These are phyloP conservation scores for Sphagnurus paluster DNA, from an alignment of 1,284 basidiomycete species.

Conservation along the genomic window DNA sequence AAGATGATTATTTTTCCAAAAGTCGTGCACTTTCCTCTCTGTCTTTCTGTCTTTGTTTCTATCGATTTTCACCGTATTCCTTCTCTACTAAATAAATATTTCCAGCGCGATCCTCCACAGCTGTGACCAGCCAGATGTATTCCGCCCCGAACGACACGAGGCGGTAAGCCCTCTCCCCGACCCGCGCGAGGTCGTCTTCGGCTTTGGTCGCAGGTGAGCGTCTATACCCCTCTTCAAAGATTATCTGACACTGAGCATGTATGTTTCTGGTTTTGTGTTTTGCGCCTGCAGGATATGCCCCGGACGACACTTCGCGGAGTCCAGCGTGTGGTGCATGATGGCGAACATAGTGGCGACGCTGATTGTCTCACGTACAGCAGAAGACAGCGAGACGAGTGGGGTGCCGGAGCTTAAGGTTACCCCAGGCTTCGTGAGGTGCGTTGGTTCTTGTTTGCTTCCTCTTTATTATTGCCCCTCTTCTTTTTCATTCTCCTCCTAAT, in stretches of 20 bases:
- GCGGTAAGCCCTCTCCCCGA: constrained; percentile 35
- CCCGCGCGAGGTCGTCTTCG: constrained; percentile 41
- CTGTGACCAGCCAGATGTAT: constrained; percentile 37
- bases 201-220: constrained; percentile 44
- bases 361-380: constrained; percentile 32
- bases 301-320: constrained; percentile 41
- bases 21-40: too few species aligned
- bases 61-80: too few species aligned
- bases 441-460: constrained; percentile 9
- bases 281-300: constrained; percentile 41
- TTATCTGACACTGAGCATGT: neutral
- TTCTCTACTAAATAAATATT: too few species aligned
- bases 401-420: constrained; percentile 32
- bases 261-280: too few species aligned
- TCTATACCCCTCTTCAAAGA: neutral
- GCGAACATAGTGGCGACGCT: constrained; percentile 36
- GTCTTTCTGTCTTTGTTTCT: too few species aligned
- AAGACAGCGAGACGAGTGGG: constrained; percentile 30
- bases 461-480: too few species aligned
- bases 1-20: too few species aligned
- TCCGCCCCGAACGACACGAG: constrained; percentile 40
- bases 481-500: too few species aligned
- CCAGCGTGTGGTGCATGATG: constrained; percentile 35
- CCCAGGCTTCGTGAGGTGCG: constrained; percentile 39
- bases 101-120: constrained; percentile 42